A percentile compares a stretch with the other conserved stretches of the same genome.
Conservation (phyloP, 495 filamentous ascomycete genomes). For the Daldinia childiae region DNA sequence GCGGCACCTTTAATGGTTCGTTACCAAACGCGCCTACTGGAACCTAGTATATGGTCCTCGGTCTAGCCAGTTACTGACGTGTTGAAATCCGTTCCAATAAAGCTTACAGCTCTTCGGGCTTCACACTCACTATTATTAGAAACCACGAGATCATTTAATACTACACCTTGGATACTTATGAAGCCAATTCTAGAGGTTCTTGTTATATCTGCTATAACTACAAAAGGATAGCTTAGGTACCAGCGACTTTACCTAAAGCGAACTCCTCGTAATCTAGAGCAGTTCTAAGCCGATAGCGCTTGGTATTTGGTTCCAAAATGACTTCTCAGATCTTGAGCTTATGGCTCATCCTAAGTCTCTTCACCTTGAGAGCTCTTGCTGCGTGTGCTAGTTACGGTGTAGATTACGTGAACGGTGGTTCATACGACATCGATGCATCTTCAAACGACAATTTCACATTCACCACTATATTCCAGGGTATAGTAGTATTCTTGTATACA, state of each 20-base stretch:
- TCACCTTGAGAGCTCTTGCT: constrained; percentile 45
- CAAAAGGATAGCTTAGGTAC: constrained; percentile 15
- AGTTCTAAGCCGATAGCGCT: not conserved
- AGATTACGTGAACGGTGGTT: constrained; percentile 54
- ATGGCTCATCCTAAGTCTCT: constrained; percentile 31
- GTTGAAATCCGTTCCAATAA: constrained; percentile 1
- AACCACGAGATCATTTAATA: constrained; percentile 26
- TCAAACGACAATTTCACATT: constrained; percentile 57
- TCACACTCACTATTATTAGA: constrained; percentile 30
- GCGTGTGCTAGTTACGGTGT: constrained; percentile 55
- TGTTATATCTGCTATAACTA: constrained; percentile 5
- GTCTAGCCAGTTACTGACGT: constrained; percentile 1
- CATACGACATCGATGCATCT: constrained; percentile 53
- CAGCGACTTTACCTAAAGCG: not conserved
- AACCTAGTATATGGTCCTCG: constrained; percentile 22
- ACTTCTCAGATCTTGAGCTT: constrained; percentile 13
- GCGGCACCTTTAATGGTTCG: constrained; percentile 6
- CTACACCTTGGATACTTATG: not conserved
- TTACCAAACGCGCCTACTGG: constrained; percentile 16
- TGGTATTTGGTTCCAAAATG: constrained; percentile 23
- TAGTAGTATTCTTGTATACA: not conserved
- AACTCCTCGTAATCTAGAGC: not conserved
- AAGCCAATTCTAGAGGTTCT: not conserved
- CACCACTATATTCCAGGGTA: constrained; percentile 56
- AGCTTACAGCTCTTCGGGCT: constrained; percentile 9